phyloP scores from a whole-genome alignment of 2,329 filamentous ascomycete genomes.

The Ceratocystis eucalypticola region DNA sequence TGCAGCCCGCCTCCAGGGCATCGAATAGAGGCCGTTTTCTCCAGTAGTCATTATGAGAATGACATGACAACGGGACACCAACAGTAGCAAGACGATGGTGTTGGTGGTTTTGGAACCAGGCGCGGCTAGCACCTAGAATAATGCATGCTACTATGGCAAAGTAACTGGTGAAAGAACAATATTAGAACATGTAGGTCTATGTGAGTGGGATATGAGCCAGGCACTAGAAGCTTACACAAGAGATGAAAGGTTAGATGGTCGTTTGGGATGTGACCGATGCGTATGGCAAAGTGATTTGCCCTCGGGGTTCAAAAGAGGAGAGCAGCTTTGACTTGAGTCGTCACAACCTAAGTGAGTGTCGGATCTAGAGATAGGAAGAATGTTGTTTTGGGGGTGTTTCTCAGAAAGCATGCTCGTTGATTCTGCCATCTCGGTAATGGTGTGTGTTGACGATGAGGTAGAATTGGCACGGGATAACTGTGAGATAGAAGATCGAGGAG shows the following conservation, averaged over 20 bases:
- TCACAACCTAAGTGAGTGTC: no score
- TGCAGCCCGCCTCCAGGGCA: slow-evolving; percentile 45
- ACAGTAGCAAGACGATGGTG: slow-evolving; percentile 23
- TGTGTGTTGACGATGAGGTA: not conserved
- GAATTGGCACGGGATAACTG: slow-evolving; percentile 4
- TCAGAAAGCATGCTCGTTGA: not conserved
- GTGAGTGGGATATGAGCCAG: not conserved
- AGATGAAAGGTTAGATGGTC: no score
- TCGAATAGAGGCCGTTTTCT: slow-evolving; percentile 48
- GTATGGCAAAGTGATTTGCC: no score
- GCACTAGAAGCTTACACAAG: not conserved
- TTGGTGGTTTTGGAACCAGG: not conserved
- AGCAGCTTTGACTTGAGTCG: no score
- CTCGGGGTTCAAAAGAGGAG: no score
- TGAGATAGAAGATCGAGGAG: not conserved
- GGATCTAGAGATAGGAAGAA: no score
- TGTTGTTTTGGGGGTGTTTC: no score
- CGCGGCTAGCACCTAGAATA: not conserved
- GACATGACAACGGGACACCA: slow-evolving; percentile 40
- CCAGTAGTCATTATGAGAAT: slow-evolving; percentile 63
- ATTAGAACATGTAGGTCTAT: not conserved
- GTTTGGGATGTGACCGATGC: no score
- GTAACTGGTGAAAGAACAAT: not conserved
- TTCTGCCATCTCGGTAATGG: slow-evolving; percentile 7
- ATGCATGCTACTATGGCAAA: slow-evolving; percentile 6